Evolutionary conservation across 306 rosid species (phyloP).

Genomic region (Betula pendula): DNA sequence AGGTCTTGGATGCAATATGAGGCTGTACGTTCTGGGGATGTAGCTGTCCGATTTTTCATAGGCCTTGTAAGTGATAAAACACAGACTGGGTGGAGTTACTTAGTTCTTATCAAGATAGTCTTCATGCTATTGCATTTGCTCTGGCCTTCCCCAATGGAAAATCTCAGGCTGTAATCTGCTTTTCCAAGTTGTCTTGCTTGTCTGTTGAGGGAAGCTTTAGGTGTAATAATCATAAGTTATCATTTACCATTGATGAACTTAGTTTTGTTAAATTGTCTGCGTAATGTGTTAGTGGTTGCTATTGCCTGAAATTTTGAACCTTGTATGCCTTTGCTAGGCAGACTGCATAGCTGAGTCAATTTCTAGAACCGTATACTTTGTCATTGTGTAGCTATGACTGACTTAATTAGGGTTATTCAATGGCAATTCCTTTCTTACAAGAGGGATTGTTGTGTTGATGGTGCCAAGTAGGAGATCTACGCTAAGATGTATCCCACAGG

Average conservation of each 20-base stretch:
- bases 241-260: not conserved
- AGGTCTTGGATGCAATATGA: slow-evolving; percentile 95
- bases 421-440: not conserved
- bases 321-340: not conserved
- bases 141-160: slow-evolving; percentile 9
- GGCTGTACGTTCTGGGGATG: slow-evolving; percentile 76
- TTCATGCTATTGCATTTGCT: slow-evolving; percentile 16
- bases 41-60: slow-evolving; percentile 87
- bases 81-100: slow-evolving; percentile 18
- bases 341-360: not conserved
- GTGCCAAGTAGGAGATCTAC: slow-evolving; percentile 13
- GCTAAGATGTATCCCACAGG: slow-evolving; percentile 1
- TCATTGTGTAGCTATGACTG: not conserved
- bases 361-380: not conserved
- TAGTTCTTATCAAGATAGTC: slow-evolving; percentile 10
- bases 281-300: not conserved
- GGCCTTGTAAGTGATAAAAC: slow-evolving; percentile 79
- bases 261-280: not conserved
- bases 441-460: slow-evolving; percentile 15
- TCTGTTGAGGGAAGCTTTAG: not conserved
- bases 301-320: not conserved
- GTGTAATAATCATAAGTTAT: not conserved
- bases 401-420: not conserved
- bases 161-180: slow-evolving; percentile 13
- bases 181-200: slow-evolving; percentile 8